A percentile compares a stretch with the other conserved stretches of the same genome.
Conservation (phyloP, 2,329 filamentous ascomycete genomes). For the Botrytis deweyae region DNA sequence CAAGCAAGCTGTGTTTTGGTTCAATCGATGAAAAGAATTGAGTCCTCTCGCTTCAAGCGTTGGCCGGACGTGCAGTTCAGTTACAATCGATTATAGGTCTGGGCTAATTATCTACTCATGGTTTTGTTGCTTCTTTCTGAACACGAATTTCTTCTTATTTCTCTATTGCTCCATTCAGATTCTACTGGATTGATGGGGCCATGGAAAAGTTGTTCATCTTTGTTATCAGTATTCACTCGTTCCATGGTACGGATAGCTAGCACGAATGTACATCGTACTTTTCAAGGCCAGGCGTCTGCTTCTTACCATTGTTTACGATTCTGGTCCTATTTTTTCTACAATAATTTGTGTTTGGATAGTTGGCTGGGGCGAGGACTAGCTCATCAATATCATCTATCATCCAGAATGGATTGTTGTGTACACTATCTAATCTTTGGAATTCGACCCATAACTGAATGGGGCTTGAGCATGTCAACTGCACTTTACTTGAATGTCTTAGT, state of each 20-base stretch:
- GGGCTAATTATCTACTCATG: not conserved
- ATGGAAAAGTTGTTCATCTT: not conserved
- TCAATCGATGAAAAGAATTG: too few relatives aligned
- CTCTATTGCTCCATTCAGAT: not conserved
- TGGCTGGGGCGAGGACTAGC: not conserved
- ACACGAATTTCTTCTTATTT: not conserved
- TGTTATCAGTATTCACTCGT: not conserved
- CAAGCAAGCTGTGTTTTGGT: not conserved
- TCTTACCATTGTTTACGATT: not conserved
- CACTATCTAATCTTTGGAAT: too few relatives aligned
- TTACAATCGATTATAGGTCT: not conserved
- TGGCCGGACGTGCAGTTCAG: not conserved
- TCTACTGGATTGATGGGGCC: rapidly evolving
- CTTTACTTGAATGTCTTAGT: too few relatives aligned
- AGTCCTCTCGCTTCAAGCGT: not conserved
- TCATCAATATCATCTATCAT: rapidly evolving
- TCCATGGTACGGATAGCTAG: not conserved
- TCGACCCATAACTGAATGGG: too few relatives aligned
- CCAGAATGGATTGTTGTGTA: not conserved
- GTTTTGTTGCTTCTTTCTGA: not conserved
- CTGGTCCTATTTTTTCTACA: not conserved
- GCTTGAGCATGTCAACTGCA: too few relatives aligned
- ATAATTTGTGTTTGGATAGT: not conserved
- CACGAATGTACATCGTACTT: not conserved
- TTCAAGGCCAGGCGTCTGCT: not conserved